These are phyloP conservation scores for Arxiozyma slooffiae DNA, from an alignment of 1,139 yeast species.

Conservation along the genomic window DNA sequence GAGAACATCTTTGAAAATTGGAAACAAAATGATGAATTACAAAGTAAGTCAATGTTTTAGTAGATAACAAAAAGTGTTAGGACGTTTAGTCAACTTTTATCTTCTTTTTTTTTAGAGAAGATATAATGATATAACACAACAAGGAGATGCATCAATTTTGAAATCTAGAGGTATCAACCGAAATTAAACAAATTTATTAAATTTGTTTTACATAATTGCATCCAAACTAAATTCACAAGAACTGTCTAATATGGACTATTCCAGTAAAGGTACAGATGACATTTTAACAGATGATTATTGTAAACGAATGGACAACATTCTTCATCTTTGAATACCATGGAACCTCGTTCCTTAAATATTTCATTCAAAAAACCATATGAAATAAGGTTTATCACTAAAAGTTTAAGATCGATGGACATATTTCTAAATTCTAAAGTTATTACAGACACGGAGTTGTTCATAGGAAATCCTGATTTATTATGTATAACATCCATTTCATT, in stretches of 20 bases:
- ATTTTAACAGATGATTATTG: slow-evolving; percentile 31
- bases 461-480: slow-evolving; percentile 44
- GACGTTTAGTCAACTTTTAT: background rate
- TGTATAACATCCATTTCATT: slow-evolving; percentile 52
- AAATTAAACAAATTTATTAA: slow-evolving; percentile 2
- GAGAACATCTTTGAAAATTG: background rate
- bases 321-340: slow-evolving; percentile 73
- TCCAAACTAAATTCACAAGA: background rate
- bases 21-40: background rate
- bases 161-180: background rate
- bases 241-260: background rate
- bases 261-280: background rate
- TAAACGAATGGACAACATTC: slow-evolving; percentile 61
- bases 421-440: slow-evolving; percentile 77
- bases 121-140: background rate
- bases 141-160: background rate
- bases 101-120: background rate
- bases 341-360: slow-evolving; percentile 68
- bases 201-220: slow-evolving; percentile 4
- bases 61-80: background rate
- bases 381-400: slow-evolving; percentile 65
- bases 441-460: slow-evolving; percentile 67
- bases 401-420: slow-evolving; percentile 49
- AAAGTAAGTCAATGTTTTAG: background rate
- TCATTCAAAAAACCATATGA: slow-evolving; percentile 51